Evolutionary conservation across 1,139 yeast species (phyloP), one percentile per base, ranked within the genome.

Genomic region (Geotrichum cucujoidarum): DNA sequence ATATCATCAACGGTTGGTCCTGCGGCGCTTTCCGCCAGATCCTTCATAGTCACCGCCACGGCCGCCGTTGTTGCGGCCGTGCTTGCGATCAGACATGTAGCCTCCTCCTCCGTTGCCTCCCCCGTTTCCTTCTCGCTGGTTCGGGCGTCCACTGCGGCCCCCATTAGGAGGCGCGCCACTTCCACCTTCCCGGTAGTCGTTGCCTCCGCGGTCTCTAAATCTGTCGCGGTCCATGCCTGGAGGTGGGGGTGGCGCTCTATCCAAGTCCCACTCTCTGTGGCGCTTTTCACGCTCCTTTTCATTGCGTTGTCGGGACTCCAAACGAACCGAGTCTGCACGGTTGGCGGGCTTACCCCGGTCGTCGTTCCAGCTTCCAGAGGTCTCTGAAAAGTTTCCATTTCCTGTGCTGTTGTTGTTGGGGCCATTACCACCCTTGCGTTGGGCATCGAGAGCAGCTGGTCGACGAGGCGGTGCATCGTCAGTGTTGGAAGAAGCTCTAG

Each of bases 211-310:
- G 7, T 42, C 45, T 8, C 50, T 30, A n/a, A 20, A 38, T 27
- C 55, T 20, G 18, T 40, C 54, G 14, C 49, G 49, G 30, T 51
- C 55, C 8, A 30, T 21, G n/a, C 25, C 49, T 11, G 4, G 20
- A 16, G 40, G 34, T 18, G 22, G 16, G 18, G 35, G 42, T 14
- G 38, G 29, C 21, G 30, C 38, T 14, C 49, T 41, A 17, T 47
- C 52, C 22, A 53, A 45, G 34, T 53, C 51, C 40, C 56, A 38
- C 45, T 47, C 52, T 46, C 63, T 42, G 43, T 48, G 49, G 25
- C 57, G 40, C 30, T 43, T 43, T 39, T 36, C 43, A 21, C 55
- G 31, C 40, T 48, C 51, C 30, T 40, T 44, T 18, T 48, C 51
- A 21, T 44, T 44, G 22, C 48, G 39, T 17, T 43, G 51, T 13